Conservation (phyloP, 192 early-diverging fungal genomes). For the Entomortierella parvispora region DNA sequence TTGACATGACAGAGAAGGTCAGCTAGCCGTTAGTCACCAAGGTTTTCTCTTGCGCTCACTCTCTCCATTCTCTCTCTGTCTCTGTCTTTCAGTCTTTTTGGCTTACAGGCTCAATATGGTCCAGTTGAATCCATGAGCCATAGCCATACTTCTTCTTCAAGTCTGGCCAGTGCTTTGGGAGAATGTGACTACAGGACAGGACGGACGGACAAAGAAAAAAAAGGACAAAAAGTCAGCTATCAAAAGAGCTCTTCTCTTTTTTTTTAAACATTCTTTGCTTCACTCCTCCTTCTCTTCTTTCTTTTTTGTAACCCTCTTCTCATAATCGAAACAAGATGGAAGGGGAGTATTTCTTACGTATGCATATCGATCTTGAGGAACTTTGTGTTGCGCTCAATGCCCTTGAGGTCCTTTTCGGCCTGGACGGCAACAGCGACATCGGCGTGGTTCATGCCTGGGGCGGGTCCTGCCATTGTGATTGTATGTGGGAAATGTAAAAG, state of each 20-base stretch:
- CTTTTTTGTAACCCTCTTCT: no score
- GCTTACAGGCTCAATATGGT: conserved; percentile 53
- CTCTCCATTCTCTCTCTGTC: no score
- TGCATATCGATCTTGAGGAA: conserved; percentile 63
- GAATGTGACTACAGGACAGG: conserved; percentile 62
- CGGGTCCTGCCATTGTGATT: conserved; percentile 10
- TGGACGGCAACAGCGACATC: conserved; percentile 33
- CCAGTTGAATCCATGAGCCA: conserved; percentile 59
- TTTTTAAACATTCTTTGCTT: neutral
- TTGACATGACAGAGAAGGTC: no score
- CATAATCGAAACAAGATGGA: neutral
- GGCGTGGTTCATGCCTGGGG: conserved; percentile 47
- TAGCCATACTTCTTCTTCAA: conserved; percentile 70
- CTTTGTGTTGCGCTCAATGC: conserved; percentile 45
- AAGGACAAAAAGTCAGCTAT: neutral
- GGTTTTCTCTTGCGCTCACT: no score
- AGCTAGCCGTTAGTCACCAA: no score
- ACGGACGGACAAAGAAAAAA: neutral
- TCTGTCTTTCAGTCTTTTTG: no score
- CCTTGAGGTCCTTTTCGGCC: conserved; percentile 45
- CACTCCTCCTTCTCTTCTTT: neutral
- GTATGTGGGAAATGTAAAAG: no score
- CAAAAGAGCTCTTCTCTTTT: no score
- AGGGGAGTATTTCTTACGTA: conserved; percentile 37
- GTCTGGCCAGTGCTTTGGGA: conserved; percentile 70